These are phyloP conservation scores for Perkinsus chesapeaki DNA, from an alignment of 169 alveolate species.

Conservation along the genomic window DNA sequence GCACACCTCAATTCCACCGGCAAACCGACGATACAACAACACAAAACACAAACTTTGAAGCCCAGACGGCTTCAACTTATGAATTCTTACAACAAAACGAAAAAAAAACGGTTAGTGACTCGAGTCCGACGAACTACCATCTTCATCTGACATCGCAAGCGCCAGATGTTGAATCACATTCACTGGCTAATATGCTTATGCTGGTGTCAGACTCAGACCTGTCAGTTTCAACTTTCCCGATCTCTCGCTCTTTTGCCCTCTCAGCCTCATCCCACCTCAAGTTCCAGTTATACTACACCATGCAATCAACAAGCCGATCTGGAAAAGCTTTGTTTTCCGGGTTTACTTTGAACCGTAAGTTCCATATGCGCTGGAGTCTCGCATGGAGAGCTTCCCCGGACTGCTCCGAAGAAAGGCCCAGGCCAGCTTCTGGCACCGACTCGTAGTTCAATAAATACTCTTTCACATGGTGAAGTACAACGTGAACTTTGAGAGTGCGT, in stretches of 20 bases:
- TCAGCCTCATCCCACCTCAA: background rate
- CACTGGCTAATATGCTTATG: background rate
- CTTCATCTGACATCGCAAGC: background rate
- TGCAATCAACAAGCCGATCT: background rate
- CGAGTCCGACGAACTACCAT: background rate
- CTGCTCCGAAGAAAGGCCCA: background rate
- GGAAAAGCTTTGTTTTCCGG: background rate
- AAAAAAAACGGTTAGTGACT: background rate
- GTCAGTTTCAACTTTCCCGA: too few relatives aligned
- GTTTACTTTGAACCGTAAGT: background rate
- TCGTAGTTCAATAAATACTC: background rate
- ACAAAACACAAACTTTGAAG: too few relatives aligned
- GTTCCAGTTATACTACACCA: background rate
- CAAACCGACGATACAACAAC: background rate
- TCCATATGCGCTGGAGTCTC: background rate
- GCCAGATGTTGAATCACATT: background rate
- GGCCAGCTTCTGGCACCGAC: background rate
- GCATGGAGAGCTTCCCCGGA: background rate
- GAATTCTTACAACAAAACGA: too few relatives aligned
- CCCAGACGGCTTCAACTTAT: too few relatives aligned
- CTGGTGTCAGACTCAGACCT: background rate
- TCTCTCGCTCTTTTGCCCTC: too few relatives aligned
- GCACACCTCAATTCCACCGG: background rate
- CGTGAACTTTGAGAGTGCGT: background rate
- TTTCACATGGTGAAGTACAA: background rate